A percentile compares a stretch with the other conserved stretches of the same genome.
Evolutionary conservation across 2,329 filamentous ascomycete species (phyloP).

Genomic region (Aureobasidium melanogenum): DNA sequence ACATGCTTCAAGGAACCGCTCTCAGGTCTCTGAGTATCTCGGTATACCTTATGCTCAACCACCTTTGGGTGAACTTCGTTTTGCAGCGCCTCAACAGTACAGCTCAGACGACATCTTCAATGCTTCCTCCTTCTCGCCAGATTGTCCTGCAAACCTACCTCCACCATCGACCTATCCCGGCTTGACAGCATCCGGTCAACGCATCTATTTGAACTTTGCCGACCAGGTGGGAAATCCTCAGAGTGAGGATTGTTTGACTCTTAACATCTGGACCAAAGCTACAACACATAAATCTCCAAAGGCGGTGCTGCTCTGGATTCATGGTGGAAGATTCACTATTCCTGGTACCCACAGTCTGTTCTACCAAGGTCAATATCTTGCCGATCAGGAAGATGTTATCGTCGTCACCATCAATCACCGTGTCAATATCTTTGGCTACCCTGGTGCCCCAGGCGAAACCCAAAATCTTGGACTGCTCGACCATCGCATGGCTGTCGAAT

Average conservation of each 20-base stretch:
- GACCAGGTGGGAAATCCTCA: background rate
- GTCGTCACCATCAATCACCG: background rate
- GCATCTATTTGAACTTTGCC: background rate
- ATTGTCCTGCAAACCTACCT: background rate
- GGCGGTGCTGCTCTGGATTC: background rate
- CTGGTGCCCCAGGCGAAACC: conserved; percentile 1
- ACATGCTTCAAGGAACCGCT: background rate
- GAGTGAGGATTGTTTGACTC: background rate
- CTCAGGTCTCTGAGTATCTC: background rate
- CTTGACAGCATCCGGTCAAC: background rate
- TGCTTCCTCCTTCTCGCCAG: background rate
- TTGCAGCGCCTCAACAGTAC: background rate
- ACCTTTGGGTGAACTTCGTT: background rate
- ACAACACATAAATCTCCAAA: background rate
- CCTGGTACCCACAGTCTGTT: background rate
- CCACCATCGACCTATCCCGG: background rate
- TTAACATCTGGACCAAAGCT: background rate
- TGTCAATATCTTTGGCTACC: background rate
- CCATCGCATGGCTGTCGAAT: conserved; percentile 31
- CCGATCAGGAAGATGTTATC: background rate
- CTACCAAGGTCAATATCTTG: background rate
- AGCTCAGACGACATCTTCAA: background rate
- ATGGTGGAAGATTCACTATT: background rate
- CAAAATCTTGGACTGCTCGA: conserved; percentile 32
- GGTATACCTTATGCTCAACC: background rate